Evolutionary conservation across 805 yeast genomes (phyloP), one percentile per base, ranked within the genome.

Genomic region (Monosporozyma unispora): DNA sequence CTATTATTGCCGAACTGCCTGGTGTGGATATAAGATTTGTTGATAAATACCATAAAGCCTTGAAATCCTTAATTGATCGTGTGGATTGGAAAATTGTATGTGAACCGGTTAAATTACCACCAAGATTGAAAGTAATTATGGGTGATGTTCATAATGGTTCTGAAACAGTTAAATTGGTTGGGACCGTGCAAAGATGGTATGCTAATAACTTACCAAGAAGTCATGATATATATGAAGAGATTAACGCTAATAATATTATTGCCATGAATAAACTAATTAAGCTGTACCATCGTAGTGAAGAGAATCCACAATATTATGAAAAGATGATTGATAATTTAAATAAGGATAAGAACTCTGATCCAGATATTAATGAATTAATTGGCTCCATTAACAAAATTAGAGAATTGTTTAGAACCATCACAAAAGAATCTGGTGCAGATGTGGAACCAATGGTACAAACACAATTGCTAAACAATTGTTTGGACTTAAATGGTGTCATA

Each of bases 121-220:
- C 74, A 2, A 78, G 82, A 1, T 67, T 90, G 22, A 75, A 78
- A 49, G 62, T 93, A 45, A 63, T 93, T 2, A 87, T 93, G 96
- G 99, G 99, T 11, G 99, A 93, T 66, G 86, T 93, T 18, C 72
- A 79, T 18, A 90, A 87, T 14, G 99, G 99, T 0, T 87, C 96
- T 0, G 95, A 89, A 61, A 93, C 99, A 0, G 96, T 98, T 0
- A 86, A 85, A 55, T 72, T 93, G 63, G 98, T 93, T 0, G 72
- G 84, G 0, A 78, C 77, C 56, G 93, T 93, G 1, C 71, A 80
- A 47, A 61, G 67, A 19, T 93, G 99, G 99, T 73, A 77, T 50
- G 68, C 70, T 40, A 62, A 60, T 1, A 63, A 79, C 41, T 80
- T 81, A 0, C 77, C 73, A 4, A 70, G 71, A 38, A 76, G 90